Conservation (phyloP, 148 eudicot genomes). For the Polygonum aviculare region DNA sequence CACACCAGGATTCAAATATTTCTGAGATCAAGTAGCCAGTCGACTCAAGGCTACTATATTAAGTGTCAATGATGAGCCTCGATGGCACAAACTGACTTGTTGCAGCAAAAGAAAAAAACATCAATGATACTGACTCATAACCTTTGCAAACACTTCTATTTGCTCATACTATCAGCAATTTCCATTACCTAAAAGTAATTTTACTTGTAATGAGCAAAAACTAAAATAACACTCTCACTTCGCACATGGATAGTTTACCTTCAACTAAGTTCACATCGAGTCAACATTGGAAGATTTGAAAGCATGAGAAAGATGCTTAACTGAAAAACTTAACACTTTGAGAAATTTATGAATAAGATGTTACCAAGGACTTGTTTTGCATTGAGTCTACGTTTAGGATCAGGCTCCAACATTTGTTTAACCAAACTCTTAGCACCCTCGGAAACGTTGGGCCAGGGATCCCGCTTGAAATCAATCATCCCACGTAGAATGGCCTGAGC, state of each 20-base stretch:
- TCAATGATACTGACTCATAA: neutral
- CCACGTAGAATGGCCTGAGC: slow-evolving; percentile 95
- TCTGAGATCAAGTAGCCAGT: neutral
- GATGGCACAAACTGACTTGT: neutral
- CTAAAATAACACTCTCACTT: neutral
- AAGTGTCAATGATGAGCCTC: neutral
- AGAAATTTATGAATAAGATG: neutral
- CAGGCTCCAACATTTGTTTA: slow-evolving; percentile 51
- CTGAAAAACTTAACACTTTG: neutral
- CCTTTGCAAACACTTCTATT: neutral
- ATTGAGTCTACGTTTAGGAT: slow-evolving; percentile 74
- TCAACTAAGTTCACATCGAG: neutral
- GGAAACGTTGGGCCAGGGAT: slow-evolving; percentile 96
- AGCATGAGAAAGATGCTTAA: neutral
- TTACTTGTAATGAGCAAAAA: neutral
- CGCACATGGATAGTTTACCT: neutral
- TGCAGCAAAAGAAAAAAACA: neutral
- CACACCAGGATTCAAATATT: neutral
- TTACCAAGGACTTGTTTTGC: slow-evolving; percentile 57
- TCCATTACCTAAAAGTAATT: neutral
- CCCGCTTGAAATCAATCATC: slow-evolving; percentile 78
- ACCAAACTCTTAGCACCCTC: slow-evolving; percentile 62
- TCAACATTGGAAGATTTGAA: neutral
- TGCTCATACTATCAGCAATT: neutral
- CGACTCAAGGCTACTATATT: neutral